Evolutionary conservation across 2,329 filamentous ascomycete genomes (phyloP), one percentile per base, ranked within the genome.

Genomic region (Alternaria alternata): DNA sequence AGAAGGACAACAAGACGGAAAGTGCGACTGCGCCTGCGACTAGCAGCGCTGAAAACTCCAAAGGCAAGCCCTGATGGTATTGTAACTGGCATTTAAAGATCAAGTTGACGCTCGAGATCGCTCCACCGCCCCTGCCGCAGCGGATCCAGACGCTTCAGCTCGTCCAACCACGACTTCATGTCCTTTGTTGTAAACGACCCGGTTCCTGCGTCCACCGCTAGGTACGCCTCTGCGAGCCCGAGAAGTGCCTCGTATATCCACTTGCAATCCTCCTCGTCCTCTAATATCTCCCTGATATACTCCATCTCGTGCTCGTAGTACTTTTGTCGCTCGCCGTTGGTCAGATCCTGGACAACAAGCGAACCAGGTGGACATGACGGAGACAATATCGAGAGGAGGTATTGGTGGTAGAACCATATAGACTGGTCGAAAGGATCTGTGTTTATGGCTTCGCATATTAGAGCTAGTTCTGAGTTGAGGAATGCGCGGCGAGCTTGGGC

Each of bases 351-450:
- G 14, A 89, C 85, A 68, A 97, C 90, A 9, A 86, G 86, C 20
- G 84, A 80, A 3, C 81, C 74, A 14, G 82, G 79, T 75, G 81
- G 49, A 79, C 81, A 70, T 82, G 84, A 53, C 81, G 69, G 91
- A 82, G 72, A 66, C 52, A 67, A 49, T 20, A 89, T 90, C 61
- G 88, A 86, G 81, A 97, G 88, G 58, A 97, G 82, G 72, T 90
- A 96, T 69, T 95, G 91, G 77, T 98, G 93, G 74, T 99, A 98
- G 78, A 96, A 97, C 94, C 95, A 99, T 6, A 97, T 84, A 18
- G 93, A 97, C 75, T 98, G 94, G 75, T 98, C 94, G 68, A 96
- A 93, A 0, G 94, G 93, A 59, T 96, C 94, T 38, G 92, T 92
- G 61, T 93, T 95, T 49, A 98, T 83, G 0, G 91, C 94, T 57